Evolutionary conservation across 1,139 yeast genomes (phyloP), one percentile per base, ranked within the genome.

Genomic region (Pichia sp.): DNA sequence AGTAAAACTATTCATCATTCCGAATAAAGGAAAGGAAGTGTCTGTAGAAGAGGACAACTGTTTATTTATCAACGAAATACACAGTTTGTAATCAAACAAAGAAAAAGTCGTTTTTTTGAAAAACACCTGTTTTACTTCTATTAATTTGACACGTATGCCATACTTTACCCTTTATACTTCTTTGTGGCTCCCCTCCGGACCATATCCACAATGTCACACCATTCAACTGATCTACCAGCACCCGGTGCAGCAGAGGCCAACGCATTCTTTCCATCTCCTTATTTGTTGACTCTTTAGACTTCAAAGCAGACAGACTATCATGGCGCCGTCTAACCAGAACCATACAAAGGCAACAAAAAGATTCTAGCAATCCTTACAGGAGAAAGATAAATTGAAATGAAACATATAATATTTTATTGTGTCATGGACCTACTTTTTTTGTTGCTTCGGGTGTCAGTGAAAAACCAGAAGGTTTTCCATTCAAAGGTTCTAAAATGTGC

Each of bases 261-360:
- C 22, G 55, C 55, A 5, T 53, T 45, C 42, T 53, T 53, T 46
- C 55, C 55, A 45, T 53, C 55, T 5, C 53, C 53, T 18, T 53
- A 53, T 13, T 36, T 25, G 7, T 36, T 36, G 39, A 36, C 39
- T 7, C 25, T 36, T 18, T 53, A 51, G n/a, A 48, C 53, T 16
- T 25, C 53, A 1, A 22, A 33, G 14, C 51, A 46, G 44, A 46
- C 53, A 2, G 56, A 53, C 29, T 53, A 53, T 30, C 53, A 53
- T 38, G 56, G 56, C 18, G 48, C 56, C 1, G 49, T 51, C 5
- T 53, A 44, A 27, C 22, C 52, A 16, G 13, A 48, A 1, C 52
- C 50, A 27, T 53, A 51, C 41, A 46, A 28, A 13, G 53, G 56
- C 1, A 34, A 46, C 33, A 43, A 48, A 34, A 53, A 51, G n/a